Conservation (phyloP, 2,329 filamentous ascomycete genomes). For the Aspergillus fijiensis region DNA sequence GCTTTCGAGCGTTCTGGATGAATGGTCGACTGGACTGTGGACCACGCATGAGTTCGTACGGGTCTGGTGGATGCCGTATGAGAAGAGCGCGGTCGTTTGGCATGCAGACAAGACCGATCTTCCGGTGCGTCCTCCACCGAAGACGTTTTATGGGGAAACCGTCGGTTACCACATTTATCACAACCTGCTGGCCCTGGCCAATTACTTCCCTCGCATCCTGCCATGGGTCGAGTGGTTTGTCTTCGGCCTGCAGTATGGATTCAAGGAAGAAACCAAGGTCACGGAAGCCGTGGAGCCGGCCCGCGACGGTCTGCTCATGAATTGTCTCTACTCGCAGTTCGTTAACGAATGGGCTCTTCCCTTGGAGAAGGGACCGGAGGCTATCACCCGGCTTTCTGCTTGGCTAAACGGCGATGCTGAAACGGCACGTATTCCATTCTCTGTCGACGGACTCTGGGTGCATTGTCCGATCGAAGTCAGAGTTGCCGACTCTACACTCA, state of each 20-base stretch:
- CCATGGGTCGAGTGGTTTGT: conserved; percentile 95
- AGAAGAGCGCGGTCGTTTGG: conserved; percentile 84
- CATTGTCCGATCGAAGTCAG: conserved; percentile 93
- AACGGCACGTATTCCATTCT: conserved; percentile 73
- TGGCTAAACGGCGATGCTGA: conserved; percentile 79
- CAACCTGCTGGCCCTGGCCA: conserved; percentile 77
- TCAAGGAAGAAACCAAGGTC: conserved; percentile 63
- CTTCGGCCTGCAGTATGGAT: conserved; percentile 96
- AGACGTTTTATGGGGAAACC: conserved; percentile 75
- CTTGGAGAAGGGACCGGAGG: conserved; percentile 80
- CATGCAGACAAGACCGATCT: conserved; percentile 74
- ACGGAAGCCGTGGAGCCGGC: conserved; percentile 78
- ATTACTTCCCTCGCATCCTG: conserved; percentile 73
- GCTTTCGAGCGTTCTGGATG: conserved; percentile 65
- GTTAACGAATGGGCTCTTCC: conserved; percentile 98
- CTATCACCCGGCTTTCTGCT: conserved; percentile 74
- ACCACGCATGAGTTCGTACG: conserved; percentile 82
- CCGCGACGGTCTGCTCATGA: conserved; percentile 82
- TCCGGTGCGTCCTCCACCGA: conserved; percentile 57
- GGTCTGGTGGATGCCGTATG: conserved; percentile 98
- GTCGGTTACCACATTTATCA: conserved; percentile 91
- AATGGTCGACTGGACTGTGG: conserved; percentile 77
- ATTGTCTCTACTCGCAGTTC: conserved; percentile 97
- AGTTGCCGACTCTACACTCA: conserved; percentile 66
- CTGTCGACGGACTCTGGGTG: conserved; percentile 74